Conservation (phyloP, 2,329 filamentous ascomycete genomes). For the Coniochaeta sp. region DNA sequence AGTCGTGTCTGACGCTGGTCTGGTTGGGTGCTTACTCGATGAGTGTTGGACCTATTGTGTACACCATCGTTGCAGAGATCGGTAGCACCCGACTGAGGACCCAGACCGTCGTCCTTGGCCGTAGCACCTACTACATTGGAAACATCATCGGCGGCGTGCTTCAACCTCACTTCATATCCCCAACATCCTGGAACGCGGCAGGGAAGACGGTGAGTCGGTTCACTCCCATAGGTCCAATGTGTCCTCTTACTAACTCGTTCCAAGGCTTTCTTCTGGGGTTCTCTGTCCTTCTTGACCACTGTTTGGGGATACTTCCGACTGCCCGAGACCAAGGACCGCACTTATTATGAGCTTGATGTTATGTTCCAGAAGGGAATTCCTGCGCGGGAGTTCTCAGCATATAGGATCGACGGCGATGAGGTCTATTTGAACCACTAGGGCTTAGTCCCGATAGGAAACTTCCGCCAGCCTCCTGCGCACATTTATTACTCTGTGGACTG, state of each 20-base stretch:
- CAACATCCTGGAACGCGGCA: slow-evolving; percentile 30
- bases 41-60: slow-evolving; percentile 35
- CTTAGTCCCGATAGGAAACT: not conserved
- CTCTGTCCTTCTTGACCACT: slow-evolving; percentile 25
- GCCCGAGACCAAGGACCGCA: slow-evolving; percentile 36
- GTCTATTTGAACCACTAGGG: not conserved
- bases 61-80: slow-evolving; percentile 36
- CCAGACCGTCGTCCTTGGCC: slow-evolving; percentile 36
- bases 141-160: slow-evolving; percentile 33
- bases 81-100: slow-evolving; percentile 37
- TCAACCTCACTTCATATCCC: slow-evolving; percentile 29
- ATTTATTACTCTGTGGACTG: not conserved
- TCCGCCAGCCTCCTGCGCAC: not conserved
- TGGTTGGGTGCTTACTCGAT: slow-evolving; percentile 37
- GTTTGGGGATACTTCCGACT: slow-evolving; percentile 34
- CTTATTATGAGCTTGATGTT: slow-evolving; percentile 36
- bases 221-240: not conserved
- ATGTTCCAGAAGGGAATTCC: slow-evolving; percentile 26
- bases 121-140: slow-evolving; percentile 31
- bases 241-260: slow-evolving; percentile 4
- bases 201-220: slow-evolving; percentile 22
- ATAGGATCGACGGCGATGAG: slow-evolving; percentile 7
- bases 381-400: slow-evolving; percentile 23
- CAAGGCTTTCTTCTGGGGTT: slow-evolving; percentile 35
- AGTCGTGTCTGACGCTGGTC: slow-evolving; percentile 32